Evolutionary conservation across 208 protist species (phyloP), one percentile per base, ranked within the genome.

Genomic region (Trypanosoma grayi): DNA sequence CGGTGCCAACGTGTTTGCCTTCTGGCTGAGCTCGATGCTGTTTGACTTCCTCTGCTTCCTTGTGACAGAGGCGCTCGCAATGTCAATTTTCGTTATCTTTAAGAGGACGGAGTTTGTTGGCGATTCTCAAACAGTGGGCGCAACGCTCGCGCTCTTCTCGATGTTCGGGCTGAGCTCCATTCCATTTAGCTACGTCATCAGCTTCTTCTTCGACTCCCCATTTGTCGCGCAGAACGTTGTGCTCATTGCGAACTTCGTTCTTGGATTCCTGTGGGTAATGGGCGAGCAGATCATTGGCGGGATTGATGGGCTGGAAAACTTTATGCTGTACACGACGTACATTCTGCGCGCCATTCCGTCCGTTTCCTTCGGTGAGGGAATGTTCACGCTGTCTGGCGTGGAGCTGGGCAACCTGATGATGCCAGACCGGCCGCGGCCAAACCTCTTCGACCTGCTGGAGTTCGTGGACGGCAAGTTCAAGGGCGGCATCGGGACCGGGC

Each of bases 211-310:
- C 77, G 73, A 68, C 41, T 85, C 74, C 18, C 67, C 82, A 31
- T 85, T 85, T 56, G 59, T 71, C 16, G 86, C 85, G 34, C 85
- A 95, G 56, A 90, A 77, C 48, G 70, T 81, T 33, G 75, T 92
- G 31, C 81, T 95, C 46, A 70, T 90, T 50, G 65, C 87, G 51
- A 95, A 92, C 73, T 90, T 95, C 57, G 66, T 82, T 28, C 70
- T 76, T 48, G 89, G 89, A 14, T 92, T 93, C 51, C 40, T 95
- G 50, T 88, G 90, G 78, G 77, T 90, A 39, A 79, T 82, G 45
- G 44, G 77, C 45, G 79, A 90, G 71, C 73, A 79, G 27, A 81
- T 95, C 56, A 68, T 93, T 30, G 69, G 68, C 45, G 22, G 24
- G 18, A 34, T 53, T 20, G 56, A 64, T 31, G 55, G 63, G 39